A percentile compares a stretch with the other conserved stretches of the same genome.
Evolutionary conservation across 257 asterid genomes (phyloP).

Genomic region (Nicotiana undulata): DNA sequence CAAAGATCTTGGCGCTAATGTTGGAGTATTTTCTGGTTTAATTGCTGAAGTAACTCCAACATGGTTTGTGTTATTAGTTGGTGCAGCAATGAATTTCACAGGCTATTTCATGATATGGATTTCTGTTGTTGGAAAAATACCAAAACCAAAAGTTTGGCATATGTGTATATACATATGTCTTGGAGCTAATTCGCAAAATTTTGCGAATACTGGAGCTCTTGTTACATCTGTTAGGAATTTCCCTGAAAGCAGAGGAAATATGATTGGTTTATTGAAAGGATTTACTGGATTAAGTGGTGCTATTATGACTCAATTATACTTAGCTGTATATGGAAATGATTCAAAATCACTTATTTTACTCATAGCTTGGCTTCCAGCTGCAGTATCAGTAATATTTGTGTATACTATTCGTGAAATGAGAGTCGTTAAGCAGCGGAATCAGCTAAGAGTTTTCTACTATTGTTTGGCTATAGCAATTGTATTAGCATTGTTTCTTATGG

Average conservation of each 20-base stretch:
- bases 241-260: conserved; percentile 56
- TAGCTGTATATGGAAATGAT: conserved; percentile 74
- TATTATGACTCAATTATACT: conserved; percentile 61
- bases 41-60: conserved; percentile 76
- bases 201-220: conserved; percentile 86
- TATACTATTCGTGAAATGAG: conserved; percentile 66
- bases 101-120: conserved; percentile 84
- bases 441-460: conserved; percentile 42
- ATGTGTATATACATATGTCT: conserved; percentile 74
- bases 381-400: conserved; percentile 68
- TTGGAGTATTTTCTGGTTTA: conserved; percentile 73
- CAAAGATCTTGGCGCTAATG: conserved; percentile 82
- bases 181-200: conserved; percentile 84
- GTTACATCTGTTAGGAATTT: conserved; percentile 66
- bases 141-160: conserved; percentile 61
- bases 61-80: conserved; percentile 65
- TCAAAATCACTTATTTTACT: conserved; percentile 59
- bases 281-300: conserved; percentile 85
- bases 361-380: conserved; percentile 90
- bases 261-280: conserved; percentile 69
- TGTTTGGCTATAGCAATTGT: conserved; percentile 45
- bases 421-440: conserved; percentile 34
- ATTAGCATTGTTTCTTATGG: conserved; percentile 66
- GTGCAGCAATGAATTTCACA: conserved; percentile 64
- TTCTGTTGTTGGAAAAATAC: conserved; percentile 38